Conservation (phyloP, 805 yeast species). For the Huiozyma sinensis region DNA sequence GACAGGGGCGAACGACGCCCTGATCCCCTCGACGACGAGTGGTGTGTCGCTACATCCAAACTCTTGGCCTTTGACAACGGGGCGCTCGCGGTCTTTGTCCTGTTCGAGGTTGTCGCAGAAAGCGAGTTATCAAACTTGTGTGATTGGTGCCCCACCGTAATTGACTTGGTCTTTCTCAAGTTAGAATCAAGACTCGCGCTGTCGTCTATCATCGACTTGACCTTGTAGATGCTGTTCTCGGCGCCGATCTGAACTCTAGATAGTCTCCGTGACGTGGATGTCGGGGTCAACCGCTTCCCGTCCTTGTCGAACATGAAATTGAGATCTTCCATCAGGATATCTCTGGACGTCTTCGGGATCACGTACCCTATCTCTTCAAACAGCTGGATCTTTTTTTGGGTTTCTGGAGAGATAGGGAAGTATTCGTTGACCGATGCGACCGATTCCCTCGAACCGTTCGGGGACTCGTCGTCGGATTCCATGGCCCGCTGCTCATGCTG, state of each 20-base stretch:
- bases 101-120: neutral
- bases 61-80: slow-evolving; percentile 1
- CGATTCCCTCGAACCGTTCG: slow-evolving; percentile 6
- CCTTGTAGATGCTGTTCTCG: slow-evolving; percentile 20
- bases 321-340: slow-evolving; percentile 4
- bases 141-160: slow-evolving; percentile 1
- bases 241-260: slow-evolving; percentile 22
- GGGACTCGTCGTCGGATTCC: slow-evolving; percentile 1
- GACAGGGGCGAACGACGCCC: too few relatives aligned
- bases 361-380: slow-evolving; percentile 25
- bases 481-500: neutral
- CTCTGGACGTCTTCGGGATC: slow-evolving; percentile 19
- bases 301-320: slow-evolving; percentile 7
- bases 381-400: slow-evolving; percentile 14
- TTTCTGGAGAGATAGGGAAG: slow-evolving; percentile 20
- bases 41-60: neutral
- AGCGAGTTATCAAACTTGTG: neutral
- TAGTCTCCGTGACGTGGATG: slow-evolving; percentile 14
- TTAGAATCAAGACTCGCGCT: slow-evolving; percentile 1
- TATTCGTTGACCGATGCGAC: slow-evolving; percentile 20
- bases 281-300: slow-evolving; percentile 8
- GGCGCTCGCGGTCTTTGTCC: neutral
- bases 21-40: too few relatives aligned
- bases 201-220: slow-evolving; percentile 19
- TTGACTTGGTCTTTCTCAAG: slow-evolving; percentile 17